Conservation (phyloP, 2,329 filamentous ascomycete genomes). For the Trichoderma pleuroti region DNA sequence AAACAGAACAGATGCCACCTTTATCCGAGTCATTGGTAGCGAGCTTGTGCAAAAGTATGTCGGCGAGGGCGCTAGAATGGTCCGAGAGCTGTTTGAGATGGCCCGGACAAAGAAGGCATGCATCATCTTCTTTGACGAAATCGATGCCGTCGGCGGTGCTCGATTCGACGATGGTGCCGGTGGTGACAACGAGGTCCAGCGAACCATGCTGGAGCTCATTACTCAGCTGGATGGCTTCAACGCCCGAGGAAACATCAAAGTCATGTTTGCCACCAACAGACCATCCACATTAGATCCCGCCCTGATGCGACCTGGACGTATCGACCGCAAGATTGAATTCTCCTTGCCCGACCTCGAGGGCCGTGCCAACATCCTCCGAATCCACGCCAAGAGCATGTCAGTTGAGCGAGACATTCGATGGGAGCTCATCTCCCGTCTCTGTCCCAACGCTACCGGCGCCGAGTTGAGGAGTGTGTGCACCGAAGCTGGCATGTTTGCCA, state of each 20-base stretch:
- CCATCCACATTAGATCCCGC: conserved; percentile 95
- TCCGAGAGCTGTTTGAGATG: conserved; percentile 98
- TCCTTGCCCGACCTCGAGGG: conserved; percentile 95
- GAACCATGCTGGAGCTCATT: conserved; percentile 97
- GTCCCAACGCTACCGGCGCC: conserved; percentile 94
- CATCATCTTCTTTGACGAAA: conserved; percentile 97
- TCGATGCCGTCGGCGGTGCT: conserved; percentile 91
- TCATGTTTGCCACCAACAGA: conserved; percentile 98
- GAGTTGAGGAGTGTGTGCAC: conserved; percentile 96
- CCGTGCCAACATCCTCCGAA: conserved; percentile 93
- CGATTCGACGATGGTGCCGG: conserved; percentile 96
- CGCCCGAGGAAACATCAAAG: conserved; percentile 95
- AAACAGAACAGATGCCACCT: conserved; percentile 96
- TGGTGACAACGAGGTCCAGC: conserved; percentile 95
- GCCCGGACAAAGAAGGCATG: conserved; percentile 98
- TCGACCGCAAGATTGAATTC: conserved; percentile 99
- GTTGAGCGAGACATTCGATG: conserved; percentile 98
- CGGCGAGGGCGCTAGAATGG: conserved; percentile 96
- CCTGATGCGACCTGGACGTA: conserved; percentile 93
- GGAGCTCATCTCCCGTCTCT: conserved; percentile 96
- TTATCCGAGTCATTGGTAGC: conserved; percentile 96
- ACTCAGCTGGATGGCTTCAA: conserved; percentile 97
- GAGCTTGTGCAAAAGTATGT: conserved; percentile 99
- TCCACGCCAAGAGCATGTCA: conserved; percentile 99
- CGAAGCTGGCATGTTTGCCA: conserved; percentile 98